Evolutionary conservation across 2,329 filamentous ascomycete species (phyloP), one percentile per base, ranked within the genome.

Genomic region (Huntiella moniliformis): DNA sequence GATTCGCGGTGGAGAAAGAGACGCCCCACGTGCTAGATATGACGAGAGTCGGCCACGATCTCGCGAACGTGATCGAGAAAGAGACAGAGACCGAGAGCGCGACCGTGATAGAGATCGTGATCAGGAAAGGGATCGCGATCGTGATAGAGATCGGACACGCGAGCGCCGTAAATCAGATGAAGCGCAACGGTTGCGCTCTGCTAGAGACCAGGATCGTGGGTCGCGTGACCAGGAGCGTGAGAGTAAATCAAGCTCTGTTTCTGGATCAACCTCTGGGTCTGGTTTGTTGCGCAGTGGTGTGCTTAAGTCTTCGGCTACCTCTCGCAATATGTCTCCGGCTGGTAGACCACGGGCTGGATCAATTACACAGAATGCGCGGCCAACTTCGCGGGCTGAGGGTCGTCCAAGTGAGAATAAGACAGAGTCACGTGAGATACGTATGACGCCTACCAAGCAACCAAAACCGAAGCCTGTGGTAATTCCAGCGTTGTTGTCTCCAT

Each of bases 401-500:
- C 35, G 37, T 35, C n/a, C 22, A 8, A 28, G 22, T 28, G 22
- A 28, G 10, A 28, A 8, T 8, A 28, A 28, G 22, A 28, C 22
- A 1, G 22, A 28, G 22, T 28, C 6, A 28, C 22, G 22, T 28
- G 22, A 28, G 22, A 8, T 8, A 8, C 22, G 22, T 28, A 28
- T 28, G 22, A 28, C 22, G 22, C 22, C 22, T 28, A 28, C 22
- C 22, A 48, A 41, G 35, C 41, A 41, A 5, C 31, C 46, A 54
- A 52, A 62, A 55, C 28, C 61, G 38, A 57, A 59, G 4, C 59
- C 65, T 10, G 61, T 54, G 50, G 31, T 36, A n/a, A 44, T 75
- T 5, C 71, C 71, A 6, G 67, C 66, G 2, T 53, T 75, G 28
- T 54, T 75, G 11, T 75, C 71, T 0, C 71, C 71, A 1, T 57